Base-by-base conservation (phyloP, 805 yeast genomes). In the Lipomyces sp. region DNA sequence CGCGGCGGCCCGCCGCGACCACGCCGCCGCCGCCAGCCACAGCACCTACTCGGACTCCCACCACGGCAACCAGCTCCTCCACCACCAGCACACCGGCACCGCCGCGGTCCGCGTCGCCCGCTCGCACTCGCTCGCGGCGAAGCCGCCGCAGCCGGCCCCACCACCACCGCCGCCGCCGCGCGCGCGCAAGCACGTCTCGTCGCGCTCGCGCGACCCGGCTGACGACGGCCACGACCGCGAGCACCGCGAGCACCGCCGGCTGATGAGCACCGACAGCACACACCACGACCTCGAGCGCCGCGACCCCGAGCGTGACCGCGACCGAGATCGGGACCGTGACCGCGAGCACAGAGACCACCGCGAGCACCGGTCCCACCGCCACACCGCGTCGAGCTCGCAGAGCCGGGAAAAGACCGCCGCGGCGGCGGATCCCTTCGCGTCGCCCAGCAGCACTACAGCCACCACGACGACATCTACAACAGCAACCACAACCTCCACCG, bases 341-440 rank as follows among this genome's bases (percentile, higher is more conserved):
- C 8, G 14, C 32, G 22, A 37, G 19, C 33, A 22, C 32, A 32
- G 3, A 23, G 16, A 37, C 7, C 41, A 37, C 38, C 46, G 33
- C 26, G 39, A 40, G 36, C 35, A 35, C 21, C 47, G 33, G 28
- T 35, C 11, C 22, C 49, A 26, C 43, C 36, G 29, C 21, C 47
- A 22, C 35, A 39, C 16, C 29, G 14, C 33, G 22, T 26, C 42
- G 23, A 22, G 21, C 32, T 32, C 22, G 18, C 36, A 7, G 6
- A 26, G 29, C 29, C 6, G 10, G 10, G 29, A 26, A 6, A 7
- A 7, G 29, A 7, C 29, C 10, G 6, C 29, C 10, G 29, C 29
- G 29, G 10, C 29, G 10, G 29, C 29, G 29, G 29, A 26, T 10
- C 29, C 29, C 29, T 26, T 26, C 10, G 29, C 29, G 10, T 26